Conservation (phyloP, 257 asterid species). For the Dorcoceras hygrometricum region DNA sequence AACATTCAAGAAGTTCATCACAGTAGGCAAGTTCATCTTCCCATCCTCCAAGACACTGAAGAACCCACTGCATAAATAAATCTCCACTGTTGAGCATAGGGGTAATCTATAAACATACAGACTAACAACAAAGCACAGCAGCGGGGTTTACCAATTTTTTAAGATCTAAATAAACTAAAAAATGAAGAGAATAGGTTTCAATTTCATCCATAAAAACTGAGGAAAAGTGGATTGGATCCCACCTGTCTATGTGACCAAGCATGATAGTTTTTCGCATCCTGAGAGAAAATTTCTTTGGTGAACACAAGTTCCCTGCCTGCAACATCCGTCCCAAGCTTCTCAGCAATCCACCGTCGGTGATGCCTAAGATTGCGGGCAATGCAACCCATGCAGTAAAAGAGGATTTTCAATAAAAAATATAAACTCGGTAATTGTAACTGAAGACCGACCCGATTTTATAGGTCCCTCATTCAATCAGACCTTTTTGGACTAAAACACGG, state of each 20-base stretch:
- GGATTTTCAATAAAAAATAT: background rate
- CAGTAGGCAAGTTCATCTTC: conserved; percentile 88
- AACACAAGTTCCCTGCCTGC: conserved; percentile 65
- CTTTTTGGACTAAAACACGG: too few relatives aligned
- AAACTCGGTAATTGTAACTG: background rate
- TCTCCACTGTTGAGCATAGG: conserved; percentile 17
- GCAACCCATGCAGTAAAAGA: conserved; percentile 5
- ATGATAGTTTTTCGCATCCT: conserved; percentile 92
- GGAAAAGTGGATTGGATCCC: conserved; percentile 17
- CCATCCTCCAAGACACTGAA: conserved; percentile 95
- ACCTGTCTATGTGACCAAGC: conserved; percentile 99
- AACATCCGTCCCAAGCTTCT: conserved; percentile 63
- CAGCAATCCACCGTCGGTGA: conserved; percentile 96
- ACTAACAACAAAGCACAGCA: background rate
- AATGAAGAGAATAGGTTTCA: background rate
- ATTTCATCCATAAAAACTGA: conserved; percentile 18
- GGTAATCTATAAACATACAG: background rate
- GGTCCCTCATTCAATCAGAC: background rate
- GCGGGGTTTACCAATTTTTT: background rate
- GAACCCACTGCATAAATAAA: conserved; percentile 77
- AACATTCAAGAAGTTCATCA: conserved; percentile 63
- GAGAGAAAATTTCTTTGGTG: conserved; percentile 56
- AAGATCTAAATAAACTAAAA: background rate
- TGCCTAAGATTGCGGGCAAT: conserved; percentile 56
- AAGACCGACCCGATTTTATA: background rate